Evolutionary conservation across 768 basidiomycete genomes (phyloP).

Genomic region (Boletus subcaerulescens): DNA sequence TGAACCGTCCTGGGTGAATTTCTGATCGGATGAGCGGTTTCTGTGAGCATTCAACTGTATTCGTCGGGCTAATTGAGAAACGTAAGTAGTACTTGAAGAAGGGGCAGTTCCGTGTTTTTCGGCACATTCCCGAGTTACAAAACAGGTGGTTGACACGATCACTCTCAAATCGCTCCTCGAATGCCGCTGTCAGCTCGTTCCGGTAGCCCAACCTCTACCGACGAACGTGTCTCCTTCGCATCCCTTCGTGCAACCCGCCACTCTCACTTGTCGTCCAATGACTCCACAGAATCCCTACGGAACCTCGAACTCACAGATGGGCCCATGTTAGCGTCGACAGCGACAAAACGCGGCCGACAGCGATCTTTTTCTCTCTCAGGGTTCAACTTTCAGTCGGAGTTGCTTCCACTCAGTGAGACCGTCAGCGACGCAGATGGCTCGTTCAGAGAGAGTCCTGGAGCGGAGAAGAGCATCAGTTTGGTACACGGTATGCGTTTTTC

Average conservation of each 20-base stretch:
- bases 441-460: conserved; percentile 47
- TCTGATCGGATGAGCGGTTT: too few species aligned
- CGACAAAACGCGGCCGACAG: conserved; percentile 25
- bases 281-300: conserved; percentile 73
- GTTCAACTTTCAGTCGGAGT: conserved; percentile 75
- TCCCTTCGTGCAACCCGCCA: conserved; percentile 1
- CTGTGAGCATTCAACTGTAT: too few species aligned
- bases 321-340: conserved; percentile 33
- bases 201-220: conserved; percentile 13
- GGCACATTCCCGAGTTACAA: background rate
- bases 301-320: conserved; percentile 77
- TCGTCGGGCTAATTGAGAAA: too few species aligned
- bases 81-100: too few species aligned
- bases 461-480: conserved; percentile 74
- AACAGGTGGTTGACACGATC: background rate
- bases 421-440: conserved; percentile 64
- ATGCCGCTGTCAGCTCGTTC: conserved; percentile 22
- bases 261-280: conserved; percentile 25
- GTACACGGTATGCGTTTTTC: conserved; percentile 58
- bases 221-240: conserved; percentile 10
- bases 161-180: background rate
- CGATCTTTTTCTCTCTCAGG: conserved; percentile 71
- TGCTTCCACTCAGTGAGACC: conserved; percentile 75
- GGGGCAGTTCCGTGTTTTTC: background rate
- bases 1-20: too few species aligned